These are phyloP conservation scores for Suhomyces kunorum DNA, from an alignment of 1,139 yeast genomes.

Conservation along the genomic window DNA sequence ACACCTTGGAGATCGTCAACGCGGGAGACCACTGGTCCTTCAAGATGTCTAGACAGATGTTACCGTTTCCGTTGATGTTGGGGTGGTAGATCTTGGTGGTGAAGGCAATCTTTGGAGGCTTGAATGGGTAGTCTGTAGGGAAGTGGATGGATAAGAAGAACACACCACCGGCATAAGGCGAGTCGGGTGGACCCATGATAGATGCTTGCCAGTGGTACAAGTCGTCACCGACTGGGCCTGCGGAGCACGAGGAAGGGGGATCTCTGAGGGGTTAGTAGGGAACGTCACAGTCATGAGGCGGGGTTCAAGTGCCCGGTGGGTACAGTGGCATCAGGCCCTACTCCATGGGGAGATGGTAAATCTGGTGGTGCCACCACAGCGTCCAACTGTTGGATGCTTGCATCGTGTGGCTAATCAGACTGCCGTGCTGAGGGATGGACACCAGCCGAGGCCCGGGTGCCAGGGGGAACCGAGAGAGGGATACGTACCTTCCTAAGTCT, in stretches of 20 bases:
- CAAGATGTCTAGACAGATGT: slow-evolving; percentile 81
- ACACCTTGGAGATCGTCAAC: slow-evolving; percentile 82
- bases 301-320: no score
- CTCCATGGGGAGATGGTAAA: no score
- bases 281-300: no score
- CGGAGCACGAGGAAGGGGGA: slow-evolving; percentile 98
- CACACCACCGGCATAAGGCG: slow-evolving; percentile 92
- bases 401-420: slow-evolving; percentile 1
- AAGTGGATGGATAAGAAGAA: slow-evolving; percentile 88
- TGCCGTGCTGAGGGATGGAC: no score
- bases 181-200: slow-evolving; percentile 93
- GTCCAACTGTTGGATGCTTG: no score
- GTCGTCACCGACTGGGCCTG: slow-evolving; percentile 98
- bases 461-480: background rate
- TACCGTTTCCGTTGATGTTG: slow-evolving; percentile 84
- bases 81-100: slow-evolving; percentile 92
- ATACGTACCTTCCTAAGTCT: slow-evolving; percentile 87
- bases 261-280: slow-evolving; percentile 53
- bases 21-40: slow-evolving; percentile 95
- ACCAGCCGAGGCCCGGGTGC: no score
- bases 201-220: slow-evolving; percentile 97
- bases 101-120: slow-evolving; percentile 90
- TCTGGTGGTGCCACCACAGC: no score
- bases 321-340: no score
- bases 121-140: slow-evolving; percentile 94